These are phyloP conservation scores for Leucosporidium creatinivorum DNA, from an alignment of 768 basidiomycete genomes.

Conservation along the genomic window DNA sequence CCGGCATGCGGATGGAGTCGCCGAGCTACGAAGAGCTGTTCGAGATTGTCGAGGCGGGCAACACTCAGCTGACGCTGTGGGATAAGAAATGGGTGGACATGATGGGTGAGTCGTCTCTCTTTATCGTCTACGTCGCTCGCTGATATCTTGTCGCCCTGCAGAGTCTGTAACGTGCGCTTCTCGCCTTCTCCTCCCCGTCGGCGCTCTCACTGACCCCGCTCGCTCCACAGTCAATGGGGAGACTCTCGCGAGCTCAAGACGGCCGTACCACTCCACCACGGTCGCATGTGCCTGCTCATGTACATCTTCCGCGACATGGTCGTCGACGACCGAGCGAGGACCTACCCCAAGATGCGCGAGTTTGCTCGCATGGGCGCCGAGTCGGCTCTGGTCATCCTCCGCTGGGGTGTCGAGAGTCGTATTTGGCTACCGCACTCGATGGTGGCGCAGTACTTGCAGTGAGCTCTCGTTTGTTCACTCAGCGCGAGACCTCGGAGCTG, in stretches of 20 bases:
- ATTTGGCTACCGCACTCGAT: slow-evolving; percentile 27
- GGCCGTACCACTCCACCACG: slow-evolving; percentile 23
- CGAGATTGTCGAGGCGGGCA: slow-evolving; percentile 1
- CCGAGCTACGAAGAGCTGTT: not conserved
- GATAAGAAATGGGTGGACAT: not conserved
- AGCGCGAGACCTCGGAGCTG: not conserved
- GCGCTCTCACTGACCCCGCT: not conserved
- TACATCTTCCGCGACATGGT: slow-evolving; percentile 24
- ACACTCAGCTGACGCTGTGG: slow-evolving; percentile 14
- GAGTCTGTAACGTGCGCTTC: slow-evolving; percentile 11
- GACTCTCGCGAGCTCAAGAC: slow-evolving; percentile 9
- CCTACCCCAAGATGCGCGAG: slow-evolving; percentile 11
- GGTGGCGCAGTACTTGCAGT: not conserved
- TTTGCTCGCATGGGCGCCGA: slow-evolving; percentile 18
- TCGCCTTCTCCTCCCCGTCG: not conserved
- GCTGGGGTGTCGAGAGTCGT: slow-evolving; percentile 27
- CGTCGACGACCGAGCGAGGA: not conserved
- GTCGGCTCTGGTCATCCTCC: slow-evolving; percentile 19
- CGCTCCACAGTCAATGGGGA: not conserved
- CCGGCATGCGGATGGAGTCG: not conserved
- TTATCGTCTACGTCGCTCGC: too few relatives aligned
- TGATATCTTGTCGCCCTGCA: slow-evolving; percentile 2
- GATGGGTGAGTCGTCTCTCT: slow-evolving; percentile 18
- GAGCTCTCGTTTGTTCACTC: not conserved
- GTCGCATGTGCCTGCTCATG: slow-evolving; percentile 9